Evolutionary conservation across 1,284 basidiomycete genomes (phyloP), one percentile per base, ranked within the genome.

Genomic region (Cerrena zonata): DNA sequence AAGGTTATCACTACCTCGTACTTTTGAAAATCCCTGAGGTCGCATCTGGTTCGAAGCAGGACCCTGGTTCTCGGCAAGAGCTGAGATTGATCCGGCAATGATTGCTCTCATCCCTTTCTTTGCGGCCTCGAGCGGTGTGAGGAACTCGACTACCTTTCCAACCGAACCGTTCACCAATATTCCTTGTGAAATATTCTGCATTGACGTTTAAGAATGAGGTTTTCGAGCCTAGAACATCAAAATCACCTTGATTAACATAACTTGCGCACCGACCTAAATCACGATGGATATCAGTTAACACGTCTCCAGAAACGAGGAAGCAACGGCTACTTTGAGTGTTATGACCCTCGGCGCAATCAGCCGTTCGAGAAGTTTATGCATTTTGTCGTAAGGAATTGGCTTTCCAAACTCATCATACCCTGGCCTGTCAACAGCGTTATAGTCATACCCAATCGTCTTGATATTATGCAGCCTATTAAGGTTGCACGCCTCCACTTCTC

Each of bases 91-190:
- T 21, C 22, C 36, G n/a, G 19, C 18, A 7, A 18, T 15, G 19
- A 38, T 49, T 21, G 51, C 19, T 42, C 37, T 3, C 11, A 43
- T 48, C n/a, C 52, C 49, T 22, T 27, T 22, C 12, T 41, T 22
- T 3, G 25, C 24, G 3, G 56, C 56, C 25, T 58, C 54, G 4
- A 30, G 42, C 3, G 48, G 38, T 2, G 53, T 56, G 30, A 42
- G 11, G 61, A 95, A 95, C 0, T 75, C 78, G n/a, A 85, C 64
- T 15, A 98, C 80, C 45, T 76, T 79, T 24, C 94, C 94, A 64
- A 94, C 83, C 22, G 86, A 90, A 0, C 94, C 94, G 62, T 98
- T 98, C 45, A 96, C 93, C 2, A 97, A 75, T 21, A 71, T n/a
- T 12, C 56, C 56, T 49, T 58, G 56, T 2, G 47, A 49, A 4